Base-by-base conservation (phyloP, 345 rosid genomes). In the Brassica napus region DNA sequence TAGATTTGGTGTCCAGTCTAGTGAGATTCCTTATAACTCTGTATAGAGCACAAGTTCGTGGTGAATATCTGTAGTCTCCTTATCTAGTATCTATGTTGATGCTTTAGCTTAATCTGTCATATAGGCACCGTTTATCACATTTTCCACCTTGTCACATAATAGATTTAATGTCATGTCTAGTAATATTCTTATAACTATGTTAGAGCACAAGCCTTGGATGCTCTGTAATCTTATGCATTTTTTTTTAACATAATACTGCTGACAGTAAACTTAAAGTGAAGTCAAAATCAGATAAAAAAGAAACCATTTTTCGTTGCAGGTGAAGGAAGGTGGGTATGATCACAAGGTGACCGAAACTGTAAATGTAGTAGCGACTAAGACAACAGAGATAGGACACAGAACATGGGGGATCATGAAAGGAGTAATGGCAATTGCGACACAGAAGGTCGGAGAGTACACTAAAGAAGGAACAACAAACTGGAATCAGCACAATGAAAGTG, bases 381-480 rank as follows among this genome's bases (percentile, higher is more conserved):
- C 99, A 60, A 72, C 92, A 5, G 98, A 93, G 85, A 89, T 95
- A 72, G 98, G 99, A 55, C 93, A 93, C 2, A 93, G 82, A 83
- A 93, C 98, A 23, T 95, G 99, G 99, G 99, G 99, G 12, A 88
- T 95, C 24, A 87, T 95, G 98, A 95, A 86, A 82, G 99, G 97
- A 69, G 97, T 93, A 61, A 90, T 95, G 96, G 96, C 96, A 69
- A 55, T 95, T 30, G 99, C 99, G 37, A 55, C 91, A 61, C 96
- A 91, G 71, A 95, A 95, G 83, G 99, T 95, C 0, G 99, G 88
- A 83, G 97, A 89, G 77, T 89, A 81, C 57, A 59, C 99, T 2
- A 93, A 94, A 86, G 97, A 94, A 21, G 96, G 93, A 66, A 68
- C 67, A 49, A 52, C 79, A 3, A 79, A 59, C 76, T 77, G 79